These are phyloP conservation scores for Sugiyamaella boreocaroliniensis DNA, from an alignment of 805 yeast species.

Conservation along the genomic window DNA sequence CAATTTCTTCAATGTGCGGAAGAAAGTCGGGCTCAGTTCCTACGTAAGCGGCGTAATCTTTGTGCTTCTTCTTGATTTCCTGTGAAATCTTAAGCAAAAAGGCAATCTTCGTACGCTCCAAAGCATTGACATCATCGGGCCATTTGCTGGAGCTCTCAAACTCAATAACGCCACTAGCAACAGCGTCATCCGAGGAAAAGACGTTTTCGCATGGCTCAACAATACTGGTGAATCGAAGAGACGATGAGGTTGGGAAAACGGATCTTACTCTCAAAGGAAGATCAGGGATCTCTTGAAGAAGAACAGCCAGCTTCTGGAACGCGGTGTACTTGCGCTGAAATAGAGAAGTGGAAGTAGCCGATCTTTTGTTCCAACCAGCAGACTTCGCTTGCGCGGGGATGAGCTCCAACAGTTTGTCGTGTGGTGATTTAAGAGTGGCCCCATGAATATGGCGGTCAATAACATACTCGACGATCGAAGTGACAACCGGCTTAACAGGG, in stretches of 20 bases:
- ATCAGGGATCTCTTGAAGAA: conserved; percentile 41
- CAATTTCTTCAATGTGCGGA: conserved; percentile 23
- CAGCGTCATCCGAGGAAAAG: conserved; percentile 37
- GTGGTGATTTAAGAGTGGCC: conserved; percentile 7
- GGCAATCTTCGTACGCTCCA: conserved; percentile 88
- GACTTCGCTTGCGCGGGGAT: conserved; percentile 39
- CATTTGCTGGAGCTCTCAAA: conserved; percentile 87
- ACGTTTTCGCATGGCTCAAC: conserved; percentile 73
- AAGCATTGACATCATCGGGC: conserved; percentile 86
- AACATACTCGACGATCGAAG: conserved; percentile 57
- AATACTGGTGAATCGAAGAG: conserved; percentile 68
- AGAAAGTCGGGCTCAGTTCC: conserved; percentile 49
- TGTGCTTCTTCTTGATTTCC: conserved; percentile 38
- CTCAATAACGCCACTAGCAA: conserved; percentile 75
- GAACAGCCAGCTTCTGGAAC: conserved; percentile 46
- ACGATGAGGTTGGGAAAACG: conserved; percentile 65
- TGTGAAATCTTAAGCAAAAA: conserved; percentile 67
- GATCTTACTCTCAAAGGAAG: conserved; percentile 69
- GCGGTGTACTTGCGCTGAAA: conserved; percentile 32
- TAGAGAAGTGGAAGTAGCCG: conserved; percentile 16
- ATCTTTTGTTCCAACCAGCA: conserved; percentile 52
- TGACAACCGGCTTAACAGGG: conserved; percentile 53
- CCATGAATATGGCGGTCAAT: conserved; percentile 53
- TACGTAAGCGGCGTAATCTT: conserved; percentile 48
- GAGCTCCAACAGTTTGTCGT: conserved; percentile 7